These are phyloP conservation scores for Pseudoneurospora amorphoporcata DNA, from an alignment of 495 filamentous ascomycete genomes.

Conservation along the genomic window DNA sequence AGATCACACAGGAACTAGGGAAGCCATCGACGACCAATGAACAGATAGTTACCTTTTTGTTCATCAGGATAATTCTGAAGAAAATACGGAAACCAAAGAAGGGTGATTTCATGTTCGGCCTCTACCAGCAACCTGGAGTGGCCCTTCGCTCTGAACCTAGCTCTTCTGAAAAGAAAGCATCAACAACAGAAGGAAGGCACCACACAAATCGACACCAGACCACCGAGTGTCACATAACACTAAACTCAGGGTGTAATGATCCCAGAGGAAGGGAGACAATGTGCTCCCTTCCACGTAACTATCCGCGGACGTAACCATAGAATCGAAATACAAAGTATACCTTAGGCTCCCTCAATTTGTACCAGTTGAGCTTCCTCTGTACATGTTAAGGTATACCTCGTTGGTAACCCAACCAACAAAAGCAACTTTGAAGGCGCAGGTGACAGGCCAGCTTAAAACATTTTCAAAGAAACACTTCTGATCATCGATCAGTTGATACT, in stretches of 20 bases:
- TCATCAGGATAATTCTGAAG: not conserved
- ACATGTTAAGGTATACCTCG: too few species aligned
- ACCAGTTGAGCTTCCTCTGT: not conserved
- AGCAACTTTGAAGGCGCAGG: not conserved
- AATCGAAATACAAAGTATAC: not conserved
- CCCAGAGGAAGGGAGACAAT: not conserved
- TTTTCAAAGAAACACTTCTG: not conserved
- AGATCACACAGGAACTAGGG: not conserved
- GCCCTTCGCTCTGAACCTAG: not conserved
- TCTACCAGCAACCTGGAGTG: not conserved
- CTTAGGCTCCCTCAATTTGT: not conserved
- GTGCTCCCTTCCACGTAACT: not conserved
- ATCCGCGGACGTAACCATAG: not conserved
- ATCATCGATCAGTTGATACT: not conserved
- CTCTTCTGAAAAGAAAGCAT: not conserved
- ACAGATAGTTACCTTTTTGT: not conserved
- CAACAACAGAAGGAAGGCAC: not conserved
- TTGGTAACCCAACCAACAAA: too few species aligned
- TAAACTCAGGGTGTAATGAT: not conserved
- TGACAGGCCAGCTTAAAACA: not conserved
- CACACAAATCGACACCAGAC: not conserved
- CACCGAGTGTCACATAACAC: not conserved
- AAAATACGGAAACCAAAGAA: too few species aligned
- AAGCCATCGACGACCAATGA: not conserved
- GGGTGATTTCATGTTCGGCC: too few species aligned